A percentile compares a stretch with the other conserved stretches of the same genome.
Conservation (phyloP, 2,329 filamentous ascomycete species). For the Teratosphaeriaceae sp. region DNA sequence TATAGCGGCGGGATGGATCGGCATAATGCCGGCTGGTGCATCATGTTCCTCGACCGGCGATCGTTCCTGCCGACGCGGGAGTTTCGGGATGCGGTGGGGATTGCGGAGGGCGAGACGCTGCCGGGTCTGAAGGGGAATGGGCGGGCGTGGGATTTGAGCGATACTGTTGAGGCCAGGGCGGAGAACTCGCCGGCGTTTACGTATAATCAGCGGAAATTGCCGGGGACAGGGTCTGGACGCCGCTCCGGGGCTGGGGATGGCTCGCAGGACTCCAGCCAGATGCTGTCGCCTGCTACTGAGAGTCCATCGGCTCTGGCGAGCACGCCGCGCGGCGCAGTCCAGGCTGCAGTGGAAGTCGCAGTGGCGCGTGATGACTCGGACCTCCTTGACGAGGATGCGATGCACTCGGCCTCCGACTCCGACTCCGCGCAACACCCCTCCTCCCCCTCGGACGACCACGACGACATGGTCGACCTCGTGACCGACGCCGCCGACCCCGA, state of each 20-base stretch:
- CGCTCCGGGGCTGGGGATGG: too few species aligned
- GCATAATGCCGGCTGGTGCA: constrained; percentile 30
- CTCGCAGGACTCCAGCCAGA: too few species aligned
- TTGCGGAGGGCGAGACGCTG: constrained; percentile 14
- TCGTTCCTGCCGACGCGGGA: constrained; percentile 24
- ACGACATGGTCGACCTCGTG: constrained; percentile 1
- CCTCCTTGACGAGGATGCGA: not conserved
- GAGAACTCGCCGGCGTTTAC: constrained; percentile 13
- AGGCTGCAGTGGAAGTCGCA: too few species aligned
- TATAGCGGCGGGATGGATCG: constrained; percentile 18
- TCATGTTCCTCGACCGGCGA: constrained; percentile 32
- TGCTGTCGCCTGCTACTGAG: too few species aligned
- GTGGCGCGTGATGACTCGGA: too few species aligned
- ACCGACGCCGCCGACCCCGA: constrained; percentile 14
- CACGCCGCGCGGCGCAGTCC: not conserved
- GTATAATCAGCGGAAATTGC: not conserved
- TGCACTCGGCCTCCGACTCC: not conserved
- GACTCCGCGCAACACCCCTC: constrained; percentile 2
- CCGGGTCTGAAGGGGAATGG: constrained; percentile 13
- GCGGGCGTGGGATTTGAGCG: constrained; percentile 26
- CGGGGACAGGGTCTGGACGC: too few species aligned
- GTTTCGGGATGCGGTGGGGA: constrained; percentile 19
- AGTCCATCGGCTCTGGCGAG: not conserved
- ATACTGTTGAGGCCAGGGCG: constrained; percentile 16
- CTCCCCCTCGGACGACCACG: not conserved